Conservation (phyloP, 371 early-diverging fungal species). For the Apophysomyces trapeziformis region DNA sequence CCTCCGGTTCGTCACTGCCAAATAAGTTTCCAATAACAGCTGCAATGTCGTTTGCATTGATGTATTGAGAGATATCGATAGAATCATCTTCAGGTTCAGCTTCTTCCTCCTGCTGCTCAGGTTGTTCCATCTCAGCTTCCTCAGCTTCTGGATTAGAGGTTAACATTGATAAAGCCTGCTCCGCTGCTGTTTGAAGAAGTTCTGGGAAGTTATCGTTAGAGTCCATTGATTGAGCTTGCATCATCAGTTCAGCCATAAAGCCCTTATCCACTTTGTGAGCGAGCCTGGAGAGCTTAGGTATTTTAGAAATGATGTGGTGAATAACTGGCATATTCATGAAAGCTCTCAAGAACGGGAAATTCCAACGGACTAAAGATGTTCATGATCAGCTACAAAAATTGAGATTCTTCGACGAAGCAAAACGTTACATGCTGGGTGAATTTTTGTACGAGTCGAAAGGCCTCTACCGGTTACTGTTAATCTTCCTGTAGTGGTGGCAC, state of each 20-base stretch:
- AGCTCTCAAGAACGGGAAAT: not conserved
- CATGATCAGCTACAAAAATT: not conserved
- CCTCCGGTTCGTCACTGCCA: not conserved
- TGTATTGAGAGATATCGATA: not conserved
- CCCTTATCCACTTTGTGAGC: not conserved
- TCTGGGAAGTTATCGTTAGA: conserved; percentile 2
- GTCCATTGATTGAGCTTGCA: not conserved
- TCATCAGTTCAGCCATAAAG: conserved; percentile 3
- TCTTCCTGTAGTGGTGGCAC: not conserved
- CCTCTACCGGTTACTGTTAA: conserved; percentile 1
- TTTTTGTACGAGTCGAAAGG: not conserved
- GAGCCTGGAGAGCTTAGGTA: not conserved
- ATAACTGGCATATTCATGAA: conserved; percentile 4
- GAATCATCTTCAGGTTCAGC: not conserved
- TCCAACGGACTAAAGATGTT: not conserved
- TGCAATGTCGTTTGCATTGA: not conserved
- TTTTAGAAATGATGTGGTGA: conserved; percentile 4
- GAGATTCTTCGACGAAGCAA: not conserved
- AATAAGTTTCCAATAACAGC: not conserved
- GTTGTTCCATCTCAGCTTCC: not conserved
- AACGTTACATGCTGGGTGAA: conserved; percentile 2
- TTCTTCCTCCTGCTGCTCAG: not conserved
- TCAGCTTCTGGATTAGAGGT: not conserved
- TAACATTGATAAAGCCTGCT: not conserved
- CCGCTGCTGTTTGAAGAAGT: conserved; percentile 1